Evolutionary conservation across 2,329 filamentous ascomycete genomes (phyloP), one percentile per base, ranked within the genome.

Genomic region (Lizonia empirigonia): DNA sequence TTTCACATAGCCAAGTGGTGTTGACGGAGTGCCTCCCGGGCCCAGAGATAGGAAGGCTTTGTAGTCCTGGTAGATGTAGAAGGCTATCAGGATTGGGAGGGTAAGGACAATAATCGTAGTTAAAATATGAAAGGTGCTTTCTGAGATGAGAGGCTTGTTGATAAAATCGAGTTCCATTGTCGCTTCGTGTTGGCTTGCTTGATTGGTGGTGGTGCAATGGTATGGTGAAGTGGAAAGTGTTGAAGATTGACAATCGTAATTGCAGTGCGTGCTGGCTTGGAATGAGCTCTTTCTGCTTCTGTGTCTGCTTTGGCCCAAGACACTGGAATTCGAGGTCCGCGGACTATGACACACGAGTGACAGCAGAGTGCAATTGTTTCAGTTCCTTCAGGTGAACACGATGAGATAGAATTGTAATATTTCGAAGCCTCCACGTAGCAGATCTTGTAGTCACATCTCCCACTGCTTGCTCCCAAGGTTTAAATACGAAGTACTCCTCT

Each of bases 1-100:
- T 47, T 84, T 82, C 20, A 90, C 74, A 71, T 93, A 95, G 58
- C 90, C 90, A 5, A 74, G 58, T 33, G 89, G 82, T 0, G 88
- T 94, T 2, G 86, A 81, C 0, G 90, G 89, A 0, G 89, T 93
- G 51, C 90, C 90, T 19, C 90, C 90, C 0, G 89, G 90, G 0
- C 90, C 90, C 16, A 95, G 84, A 30, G 82, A 82, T 57, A 93
- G 77, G 74, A 91, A 94, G 69, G 86, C 87, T 44, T 79, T 76
- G 73, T 91, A 94, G 77, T 93, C 89, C 66, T 85, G 83, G 66
- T 85, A 83, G 62, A 89, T 73, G 52, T 77, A 65, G 60, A 68
- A 52, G 49, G 68, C 56, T 4, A 63, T 55, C 18, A 67, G 29
- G 44, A 69, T 9, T n/a, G 67, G 63, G 20, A 72, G 53, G 18